Base-by-base conservation (phyloP, 2,329 filamentous ascomycete species). In the Aspergillus calidoustus region DNA sequence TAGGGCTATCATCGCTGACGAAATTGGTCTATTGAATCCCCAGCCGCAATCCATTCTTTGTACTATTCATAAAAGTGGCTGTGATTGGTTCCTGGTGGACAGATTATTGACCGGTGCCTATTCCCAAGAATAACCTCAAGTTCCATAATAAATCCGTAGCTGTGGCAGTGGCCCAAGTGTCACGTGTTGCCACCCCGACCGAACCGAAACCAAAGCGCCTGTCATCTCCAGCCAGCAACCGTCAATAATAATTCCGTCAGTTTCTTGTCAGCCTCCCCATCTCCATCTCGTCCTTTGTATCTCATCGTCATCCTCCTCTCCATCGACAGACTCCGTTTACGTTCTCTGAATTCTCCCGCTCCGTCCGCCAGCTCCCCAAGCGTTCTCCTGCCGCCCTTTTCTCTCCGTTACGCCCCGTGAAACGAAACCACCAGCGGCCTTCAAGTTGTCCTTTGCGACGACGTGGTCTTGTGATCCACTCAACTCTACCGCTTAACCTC, bases 171-270 rank as follows among this genome's bases (percentile, higher is more conserved):
- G 59, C 50, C 54, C 59, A 57, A 58, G 50, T 38, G 59, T 71
- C 69, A 71, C 69, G 69, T 71, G 68, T 51, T 30, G 59, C 62
- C 52, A 62, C 64, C 64, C 69, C 60, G 68, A 67, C 68, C 54
- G 65, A 68, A 64, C 66, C 66, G 68, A 68, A 68, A 69, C 68
- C 65, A 68, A 68, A 64, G 65, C 64, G 62, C 58, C 59, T 60
- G 62, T 64, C 64, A 66, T 69, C 62, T 69, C 67, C 65, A 70
- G 66, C 64, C 61, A 59, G 67, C 64, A 62, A 65, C 63, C 65
- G 64, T 60, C 68, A 64, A 66, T 41, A 41, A 41, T 13, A 41
- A 41, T 41, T 63, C 66, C 67, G 68, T 65, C 66, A 66, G 64
- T 64, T 41, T 41, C 68, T 66, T 66, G 66, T 68, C 68, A 69